These are phyloP conservation scores for Trichoderma atroviride DNA, from an alignment of 2,329 filamentous ascomycete genomes.

Conservation along the genomic window DNA sequence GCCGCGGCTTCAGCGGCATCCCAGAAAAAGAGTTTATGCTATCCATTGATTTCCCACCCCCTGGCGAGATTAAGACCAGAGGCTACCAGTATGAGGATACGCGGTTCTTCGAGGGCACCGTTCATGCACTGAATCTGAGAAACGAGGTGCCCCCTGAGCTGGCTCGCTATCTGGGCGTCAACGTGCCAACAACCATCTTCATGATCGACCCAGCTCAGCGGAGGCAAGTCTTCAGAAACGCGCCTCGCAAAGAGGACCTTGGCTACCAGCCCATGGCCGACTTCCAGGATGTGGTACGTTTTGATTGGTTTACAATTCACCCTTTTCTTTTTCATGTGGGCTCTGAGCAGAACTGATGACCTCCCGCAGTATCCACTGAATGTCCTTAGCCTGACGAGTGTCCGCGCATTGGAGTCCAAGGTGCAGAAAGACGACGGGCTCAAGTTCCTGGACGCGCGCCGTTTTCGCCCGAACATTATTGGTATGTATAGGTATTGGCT, in stretches of 20 bases:
- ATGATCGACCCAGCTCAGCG: conserved; percentile 61
- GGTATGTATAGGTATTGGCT: conserved; percentile 42
- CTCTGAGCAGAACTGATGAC: conserved; percentile 19
- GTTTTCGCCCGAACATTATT: conserved; percentile 75
- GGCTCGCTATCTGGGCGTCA: conserved; percentile 66
- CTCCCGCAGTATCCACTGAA: conserved; percentile 66
- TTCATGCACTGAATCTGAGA: conserved; percentile 59
- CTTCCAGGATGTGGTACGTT: conserved; percentile 66
- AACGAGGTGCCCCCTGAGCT: conserved; percentile 64
- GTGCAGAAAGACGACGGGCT: conserved; percentile 54
- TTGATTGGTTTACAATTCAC: neutral
- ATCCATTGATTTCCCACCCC: conserved; percentile 64
- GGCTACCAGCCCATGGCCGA: conserved; percentile 68
- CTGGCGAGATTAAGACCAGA: conserved; percentile 58
- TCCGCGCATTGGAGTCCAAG: conserved; percentile 61
- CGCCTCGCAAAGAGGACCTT: conserved; percentile 59
- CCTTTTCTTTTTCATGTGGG: neutral
- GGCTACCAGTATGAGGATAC: conserved; percentile 65
- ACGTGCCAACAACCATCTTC: conserved; percentile 68
- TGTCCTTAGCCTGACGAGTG: conserved; percentile 65
- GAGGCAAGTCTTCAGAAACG: conserved; percentile 62
- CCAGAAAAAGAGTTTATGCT: conserved; percentile 68
- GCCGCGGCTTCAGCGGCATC: conserved; percentile 50
- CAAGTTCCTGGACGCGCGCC: conserved; percentile 59
- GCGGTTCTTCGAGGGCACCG: conserved; percentile 64